Base-by-base conservation (phyloP, 1,284 basidiomycete species). In the Melampsora americana region DNA sequence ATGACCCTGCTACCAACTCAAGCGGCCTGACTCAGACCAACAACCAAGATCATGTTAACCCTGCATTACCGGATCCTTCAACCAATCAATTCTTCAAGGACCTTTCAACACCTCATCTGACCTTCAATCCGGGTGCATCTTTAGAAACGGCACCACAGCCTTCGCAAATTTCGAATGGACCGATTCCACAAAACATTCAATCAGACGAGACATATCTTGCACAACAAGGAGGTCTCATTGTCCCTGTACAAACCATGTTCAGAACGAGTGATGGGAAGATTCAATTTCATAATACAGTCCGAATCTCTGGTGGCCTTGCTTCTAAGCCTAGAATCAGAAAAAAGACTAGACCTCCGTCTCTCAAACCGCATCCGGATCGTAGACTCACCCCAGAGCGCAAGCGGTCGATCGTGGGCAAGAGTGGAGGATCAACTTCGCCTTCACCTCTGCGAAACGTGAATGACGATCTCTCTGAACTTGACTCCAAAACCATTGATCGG, bases 211-310 rank as follows among this genome's bases (percentile, higher is more conserved):
- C 18, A 18, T 20, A 16, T 35, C 12, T 44, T 26, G 20, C 61
- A 1, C 23, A 1, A 35, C 26, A 32, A 64, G 28, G 28, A 11
- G 53, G 28, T 23, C n/a, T 56, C 53, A 23, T 56, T 1, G n/a
- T 23, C 20, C 39, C 39, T 42, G 39, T 1, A 11, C 39, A 42
- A 42, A 42, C 39, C 39, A 42, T 42, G 1, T 42, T 42, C 39
- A 16, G 28, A 56, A 56, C 53, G 20, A n/a, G 28, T 56, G 53
- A 56, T 56, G 53, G 53, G 7, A 72, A 72, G 46, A 74, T 74
- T n/a, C 62, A 74, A 60, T 74, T 74, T 66, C 71, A 74, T 30
- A 26, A 74, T 60, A 42, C 44, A 12, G 62, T 74, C 23, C 46
- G 71, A 23, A 74, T 74, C 62, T 30, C 71, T 39, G 71, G 71